A percentile compares a stretch with the other conserved stretches of the same genome.
Evolutionary conservation across 805 yeast species (phyloP).

Genomic region (Babjeviella inositovora): DNA sequence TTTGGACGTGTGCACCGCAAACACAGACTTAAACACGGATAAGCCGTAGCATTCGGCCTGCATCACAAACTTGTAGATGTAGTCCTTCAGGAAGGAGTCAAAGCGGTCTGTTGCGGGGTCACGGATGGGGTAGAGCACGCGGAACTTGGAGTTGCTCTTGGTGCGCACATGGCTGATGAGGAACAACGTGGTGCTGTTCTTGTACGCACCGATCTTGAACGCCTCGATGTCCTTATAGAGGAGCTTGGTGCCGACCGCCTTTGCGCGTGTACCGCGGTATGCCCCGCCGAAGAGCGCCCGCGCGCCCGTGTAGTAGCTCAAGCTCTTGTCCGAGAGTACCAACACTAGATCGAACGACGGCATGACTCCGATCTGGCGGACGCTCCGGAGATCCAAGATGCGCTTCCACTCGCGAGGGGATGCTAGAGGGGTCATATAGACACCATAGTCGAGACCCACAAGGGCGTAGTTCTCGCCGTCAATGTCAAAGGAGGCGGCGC

Average conservation of each 20-base stretch:
- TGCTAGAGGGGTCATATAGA: conserved; percentile 31
- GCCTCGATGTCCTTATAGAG: conserved; percentile 32
- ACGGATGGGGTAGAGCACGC: too few species aligned
- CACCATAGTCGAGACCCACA: conserved; percentile 49
- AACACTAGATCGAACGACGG: conserved; percentile 38
- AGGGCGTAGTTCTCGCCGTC: conserved; percentile 28
- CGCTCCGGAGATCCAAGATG: conserved; percentile 32
- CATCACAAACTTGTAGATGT: conserved; percentile 30
- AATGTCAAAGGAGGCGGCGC: conserved; percentile 26
- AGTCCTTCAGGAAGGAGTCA: too few species aligned
- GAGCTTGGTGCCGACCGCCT: conserved; percentile 27
- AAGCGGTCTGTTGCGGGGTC: too few species aligned
- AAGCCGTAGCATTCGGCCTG: conserved; percentile 44
- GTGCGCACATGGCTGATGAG: conserved; percentile 35
- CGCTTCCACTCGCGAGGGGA: conserved; percentile 36
- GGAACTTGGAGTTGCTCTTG: too few species aligned
- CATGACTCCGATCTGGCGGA: conserved; percentile 46
- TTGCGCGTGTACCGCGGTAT: conserved; percentile 23
- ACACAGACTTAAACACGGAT: conserved; percentile 46
- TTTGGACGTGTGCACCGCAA: conserved; percentile 49
- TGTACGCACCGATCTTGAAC: conserved; percentile 57
- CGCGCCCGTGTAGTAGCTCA: conserved; percentile 51
- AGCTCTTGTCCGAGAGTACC: conserved; percentile 36
- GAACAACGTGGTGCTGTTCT: conserved; percentile 36
- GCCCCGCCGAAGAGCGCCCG: too few species aligned